Base-by-base conservation (phyloP, 1,284 basidiomycete genomes). In the Ustilago sp. region DNA sequence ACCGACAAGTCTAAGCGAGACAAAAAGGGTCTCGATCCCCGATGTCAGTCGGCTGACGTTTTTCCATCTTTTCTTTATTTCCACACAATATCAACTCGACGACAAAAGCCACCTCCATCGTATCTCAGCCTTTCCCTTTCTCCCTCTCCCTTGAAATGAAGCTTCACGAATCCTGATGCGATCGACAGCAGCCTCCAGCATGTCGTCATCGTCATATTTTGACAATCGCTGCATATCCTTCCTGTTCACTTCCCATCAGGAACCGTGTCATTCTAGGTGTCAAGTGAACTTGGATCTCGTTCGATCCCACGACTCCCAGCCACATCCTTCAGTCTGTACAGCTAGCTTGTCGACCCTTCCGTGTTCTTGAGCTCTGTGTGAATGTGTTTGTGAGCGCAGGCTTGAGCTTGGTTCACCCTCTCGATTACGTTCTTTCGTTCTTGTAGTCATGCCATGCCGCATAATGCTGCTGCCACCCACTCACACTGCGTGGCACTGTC, bases 21-120 rank as follows among this genome's bases (percentile, higher is more conserved):
- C 56, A 38, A 36, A 34, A 23, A 23, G 0, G 23, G 53, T 41
- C 53, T 55, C 53, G 53, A 58, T 48, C 45, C 34, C n/a, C 36
- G 32, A 45, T 34, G 56, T 48, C 23, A 35, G 17, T 58, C 43
- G 56, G 56, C 34, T 58, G 56, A 28, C 34, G 56, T 28, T 36
- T 28, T 48, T 50, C 34, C 45, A 17, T 36, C 39, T 17, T 50
- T 32, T 50, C 48, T 28, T 13, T 45, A 23, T 28, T 13, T 45
- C 3, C 41, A 13, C 41, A 17, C 7, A 19, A 28, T 15, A 50
- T 28, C 48, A 32, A 50, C 31, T 50, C 48, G 23, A 50, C 48
- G 13, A 12, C 28, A 50, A 50, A 50, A 50, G 48, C 48, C 48
- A 50, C 48, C 48, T 31, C 48, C 48, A 50, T 50, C 28, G 48